Evolutionary conservation across 2,329 filamentous ascomycete genomes (phyloP), one percentile per base, ranked within the genome.

Genomic region (Claviceps africana): DNA sequence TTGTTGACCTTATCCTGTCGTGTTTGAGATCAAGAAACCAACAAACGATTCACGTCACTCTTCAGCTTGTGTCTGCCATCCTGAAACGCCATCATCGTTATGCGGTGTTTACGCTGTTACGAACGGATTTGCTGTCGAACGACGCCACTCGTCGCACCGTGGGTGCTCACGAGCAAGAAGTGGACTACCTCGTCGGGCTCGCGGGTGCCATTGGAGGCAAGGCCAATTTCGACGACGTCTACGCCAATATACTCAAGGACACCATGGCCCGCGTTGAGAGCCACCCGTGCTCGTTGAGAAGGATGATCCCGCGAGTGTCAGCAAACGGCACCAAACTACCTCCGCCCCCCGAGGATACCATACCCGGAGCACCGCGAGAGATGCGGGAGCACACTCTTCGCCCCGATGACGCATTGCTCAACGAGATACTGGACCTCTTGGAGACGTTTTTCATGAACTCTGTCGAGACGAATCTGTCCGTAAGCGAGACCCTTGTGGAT

Each of bases 41-140:
- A 50, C 90, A 96, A 64, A 97, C 93, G 1, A 85, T 95, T 17
- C 82, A 88, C 56, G 88, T 94, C 11, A 95, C 91, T 0, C 73
- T 98, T 46, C 89, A 91, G 59, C 75, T 98, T 7, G 78, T 95
- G 17, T 91, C 88, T 3, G 83, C 88, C 11, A 87, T 98, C 56
- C 73, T 97, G 53, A 84, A 85, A 64, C 82, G 88, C 57, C 91
- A 97, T 65, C 90, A 95, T 64, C 80, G 82, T 44, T 95, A 96
- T 67, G 88, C 90, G 4, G 77, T 89, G 39, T 80, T 81, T 28
- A 88, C 86, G 0, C 72, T 95, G 1, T 73, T 95, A 37, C 83
- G 82, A 61, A 84, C 83, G 1, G 78, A 82, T 56, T 70, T 76
- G 33, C 68, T 81, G 5, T 70, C 77, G 22, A 70, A 71, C n/a